Conservation (phyloP, 1,139 yeast species). For the Blastobotrys proliferans region DNA sequence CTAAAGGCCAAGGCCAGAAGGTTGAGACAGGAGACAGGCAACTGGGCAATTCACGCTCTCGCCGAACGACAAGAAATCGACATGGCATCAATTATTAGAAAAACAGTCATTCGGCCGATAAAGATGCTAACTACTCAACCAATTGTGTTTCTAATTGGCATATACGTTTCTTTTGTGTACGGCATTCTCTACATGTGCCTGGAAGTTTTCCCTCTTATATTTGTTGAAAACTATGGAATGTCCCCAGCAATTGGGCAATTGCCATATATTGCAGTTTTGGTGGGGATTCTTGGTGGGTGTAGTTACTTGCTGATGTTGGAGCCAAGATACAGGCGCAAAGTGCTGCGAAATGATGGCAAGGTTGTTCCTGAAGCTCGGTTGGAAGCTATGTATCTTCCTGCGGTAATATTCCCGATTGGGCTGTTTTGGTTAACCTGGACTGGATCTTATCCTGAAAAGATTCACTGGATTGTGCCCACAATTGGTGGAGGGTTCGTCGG, state of each 20-base stretch:
- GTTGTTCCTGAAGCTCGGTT: slow-evolving; percentile 81
- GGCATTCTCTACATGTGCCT: slow-evolving; percentile 86
- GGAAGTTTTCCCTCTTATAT: slow-evolving; percentile 69
- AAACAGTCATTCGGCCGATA: slow-evolving; percentile 70
- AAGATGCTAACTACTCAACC: slow-evolving; percentile 67
- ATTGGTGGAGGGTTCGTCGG: slow-evolving; percentile 70
- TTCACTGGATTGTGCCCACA: slow-evolving; percentile 87
- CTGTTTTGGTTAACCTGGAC: slow-evolving; percentile 85
- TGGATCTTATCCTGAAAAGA: slow-evolving; percentile 60
- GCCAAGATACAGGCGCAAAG: slow-evolving; percentile 37
- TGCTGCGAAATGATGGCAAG: slow-evolving; percentile 49
- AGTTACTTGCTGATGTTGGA: slow-evolving; percentile 22
- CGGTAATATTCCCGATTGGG: slow-evolving; percentile 69
- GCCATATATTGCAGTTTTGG: slow-evolving; percentile 34
- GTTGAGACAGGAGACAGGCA: slow-evolving; percentile 77
- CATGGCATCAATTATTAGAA: slow-evolving; percentile 56
- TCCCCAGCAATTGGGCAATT: slow-evolving; percentile 44
- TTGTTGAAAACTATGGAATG: slow-evolving; percentile 42
- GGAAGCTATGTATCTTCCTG: slow-evolving; percentile 68
- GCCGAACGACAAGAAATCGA: slow-evolving; percentile 75
- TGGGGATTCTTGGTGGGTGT: slow-evolving; percentile 20
- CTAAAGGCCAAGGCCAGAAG: slow-evolving; percentile 66
- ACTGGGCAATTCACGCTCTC: slow-evolving; percentile 78
- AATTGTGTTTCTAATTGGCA: slow-evolving; percentile 74
- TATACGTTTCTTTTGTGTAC: slow-evolving; percentile 66